phyloP scores from a whole-genome alignment of 805 yeast species.

The Saccharomycopsis guyanensis region DNA sequence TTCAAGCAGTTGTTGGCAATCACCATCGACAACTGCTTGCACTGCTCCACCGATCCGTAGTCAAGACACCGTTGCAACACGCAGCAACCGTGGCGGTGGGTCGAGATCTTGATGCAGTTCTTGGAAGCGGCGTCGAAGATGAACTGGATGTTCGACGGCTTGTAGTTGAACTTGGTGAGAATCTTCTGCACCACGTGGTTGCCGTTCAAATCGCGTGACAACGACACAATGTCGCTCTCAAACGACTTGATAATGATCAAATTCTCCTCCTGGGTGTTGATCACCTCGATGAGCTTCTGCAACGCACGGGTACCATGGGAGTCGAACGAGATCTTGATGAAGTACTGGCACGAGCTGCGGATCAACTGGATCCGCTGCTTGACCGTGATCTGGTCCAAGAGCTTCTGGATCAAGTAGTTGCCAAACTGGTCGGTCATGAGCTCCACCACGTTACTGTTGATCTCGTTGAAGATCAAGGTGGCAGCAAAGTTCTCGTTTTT shows the following conservation, averaged over 20 bases:
- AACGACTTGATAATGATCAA: conserved; percentile 52
- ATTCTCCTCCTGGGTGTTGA: conserved; percentile 65
- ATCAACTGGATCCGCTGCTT: conserved; percentile 68
- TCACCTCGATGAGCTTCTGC: conserved; percentile 84
- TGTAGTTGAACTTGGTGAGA: conserved; percentile 52
- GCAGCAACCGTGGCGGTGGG: conserved; percentile 97
- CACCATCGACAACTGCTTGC: conserved; percentile 54
- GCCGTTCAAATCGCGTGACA: conserved; percentile 88
- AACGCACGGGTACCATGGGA: conserved; percentile 96
- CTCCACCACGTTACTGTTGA: conserved; percentile 68
- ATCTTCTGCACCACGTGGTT: conserved; percentile 95
- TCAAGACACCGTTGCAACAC: conserved; percentile 93
- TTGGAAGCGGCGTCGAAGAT: conserved; percentile 78
- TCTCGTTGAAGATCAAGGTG: conserved; percentile 72
- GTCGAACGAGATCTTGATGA: conserved; percentile 76
- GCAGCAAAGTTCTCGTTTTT: conserved; percentile 37
- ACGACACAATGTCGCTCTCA: conserved; percentile 61
- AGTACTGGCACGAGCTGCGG: conserved; percentile 38
- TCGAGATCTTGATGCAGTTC: conserved; percentile 74
- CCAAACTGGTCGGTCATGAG: conserved; percentile 96
- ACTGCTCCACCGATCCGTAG: conserved; percentile 68
- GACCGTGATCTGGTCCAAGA: conserved; percentile 65
- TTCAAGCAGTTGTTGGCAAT: conserved; percentile 63
- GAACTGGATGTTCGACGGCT: conserved; percentile 67
- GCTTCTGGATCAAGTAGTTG: conserved; percentile 87